A percentile compares a stretch with the other conserved stretches of the same genome.
These are phyloP conservation scores for Phalaenopsis hybrid DNA, from an alignment of 116 monocot genomes.

Conservation along the genomic window DNA sequence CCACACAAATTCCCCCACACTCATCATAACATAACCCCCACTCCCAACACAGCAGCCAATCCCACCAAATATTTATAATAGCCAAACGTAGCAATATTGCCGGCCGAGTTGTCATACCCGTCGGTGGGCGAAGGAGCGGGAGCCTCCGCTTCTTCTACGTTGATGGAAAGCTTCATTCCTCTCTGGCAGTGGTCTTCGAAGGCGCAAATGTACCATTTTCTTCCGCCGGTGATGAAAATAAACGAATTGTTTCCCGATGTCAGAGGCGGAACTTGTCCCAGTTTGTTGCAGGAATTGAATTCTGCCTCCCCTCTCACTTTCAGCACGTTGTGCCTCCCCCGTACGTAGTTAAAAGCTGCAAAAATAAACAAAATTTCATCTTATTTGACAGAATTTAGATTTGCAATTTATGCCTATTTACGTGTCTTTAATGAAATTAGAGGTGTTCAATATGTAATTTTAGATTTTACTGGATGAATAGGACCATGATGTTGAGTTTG, in stretches of 20 bases:
- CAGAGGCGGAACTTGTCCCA: neutral
- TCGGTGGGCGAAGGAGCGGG: neutral
- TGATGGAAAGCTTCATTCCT: conserved; percentile 7
- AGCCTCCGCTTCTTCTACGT: neutral
- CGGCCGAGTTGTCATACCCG: neutral
- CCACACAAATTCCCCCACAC: too few relatives aligned
- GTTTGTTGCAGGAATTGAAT: conserved; percentile 7
- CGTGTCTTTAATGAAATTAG: too few relatives aligned
- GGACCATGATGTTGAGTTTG: too few relatives aligned
- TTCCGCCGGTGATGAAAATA: neutral
- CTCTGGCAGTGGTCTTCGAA: neutral
- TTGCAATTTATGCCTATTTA: too few relatives aligned
- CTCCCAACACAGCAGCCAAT: too few relatives aligned
- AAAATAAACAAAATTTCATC: neutral
- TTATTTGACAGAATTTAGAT: too few relatives aligned
- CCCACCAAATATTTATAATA: neutral
- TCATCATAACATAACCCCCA: neutral
- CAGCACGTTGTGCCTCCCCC: conserved; percentile 12
- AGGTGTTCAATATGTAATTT: too few relatives aligned
- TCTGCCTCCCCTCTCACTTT: neutral
- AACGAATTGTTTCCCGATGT: conserved; percentile 11
- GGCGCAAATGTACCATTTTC: conserved; percentile 22
- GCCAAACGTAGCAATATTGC: neutral
- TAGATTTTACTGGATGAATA: too few relatives aligned
- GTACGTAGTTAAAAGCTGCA: conserved; percentile 17